These are phyloP conservation scores for Fomitopsis pinicola DNA, from an alignment of 1,284 basidiomycete species.

Conservation along the genomic window DNA sequence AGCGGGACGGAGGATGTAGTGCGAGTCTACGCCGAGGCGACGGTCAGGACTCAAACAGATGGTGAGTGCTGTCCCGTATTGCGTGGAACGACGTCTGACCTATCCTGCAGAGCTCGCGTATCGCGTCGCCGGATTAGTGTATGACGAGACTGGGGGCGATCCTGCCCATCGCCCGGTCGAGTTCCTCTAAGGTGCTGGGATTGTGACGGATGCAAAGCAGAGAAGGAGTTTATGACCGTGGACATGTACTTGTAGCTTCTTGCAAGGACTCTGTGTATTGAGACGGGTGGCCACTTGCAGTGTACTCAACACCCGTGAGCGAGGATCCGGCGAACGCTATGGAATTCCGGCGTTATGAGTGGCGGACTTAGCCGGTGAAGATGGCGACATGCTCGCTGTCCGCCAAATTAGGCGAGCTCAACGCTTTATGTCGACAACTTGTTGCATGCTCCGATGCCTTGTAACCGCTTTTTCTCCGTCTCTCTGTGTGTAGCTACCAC, in stretches of 20 bases:
- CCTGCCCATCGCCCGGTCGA: slow-evolving; percentile 63
- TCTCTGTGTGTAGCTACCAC: slow-evolving; percentile 4
- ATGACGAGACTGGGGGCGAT: slow-evolving; percentile 75
- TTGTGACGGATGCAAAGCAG: slow-evolving; percentile 5
- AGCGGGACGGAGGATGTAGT: slow-evolving; percentile 99
- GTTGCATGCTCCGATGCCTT: neutral
- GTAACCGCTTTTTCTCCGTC: neutral
- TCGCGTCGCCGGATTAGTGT: slow-evolving; percentile 79
- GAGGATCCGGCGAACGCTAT: neutral
- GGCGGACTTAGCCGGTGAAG: neutral
- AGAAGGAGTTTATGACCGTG: neutral
- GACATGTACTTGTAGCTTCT: slow-evolving; percentile 3
- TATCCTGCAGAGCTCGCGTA: slow-evolving; percentile 66
- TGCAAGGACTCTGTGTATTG: neutral
- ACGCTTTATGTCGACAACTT: neutral
- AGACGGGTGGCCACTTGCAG: neutral
- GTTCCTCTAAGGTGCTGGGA: slow-evolving; percentile 39
- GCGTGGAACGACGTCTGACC: neutral
- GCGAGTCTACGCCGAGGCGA: slow-evolving; percentile 95
- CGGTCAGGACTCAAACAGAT: slow-evolving; percentile 70
- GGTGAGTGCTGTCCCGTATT: slow-evolving; percentile 39
- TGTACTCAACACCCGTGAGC: neutral
- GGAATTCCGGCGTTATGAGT: neutral
- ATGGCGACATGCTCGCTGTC: neutral
- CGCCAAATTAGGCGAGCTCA: neutral